Evolutionary conservation across 2,329 filamentous ascomycete species (phyloP).

Genomic region (Calonectria leucothoes): DNA sequence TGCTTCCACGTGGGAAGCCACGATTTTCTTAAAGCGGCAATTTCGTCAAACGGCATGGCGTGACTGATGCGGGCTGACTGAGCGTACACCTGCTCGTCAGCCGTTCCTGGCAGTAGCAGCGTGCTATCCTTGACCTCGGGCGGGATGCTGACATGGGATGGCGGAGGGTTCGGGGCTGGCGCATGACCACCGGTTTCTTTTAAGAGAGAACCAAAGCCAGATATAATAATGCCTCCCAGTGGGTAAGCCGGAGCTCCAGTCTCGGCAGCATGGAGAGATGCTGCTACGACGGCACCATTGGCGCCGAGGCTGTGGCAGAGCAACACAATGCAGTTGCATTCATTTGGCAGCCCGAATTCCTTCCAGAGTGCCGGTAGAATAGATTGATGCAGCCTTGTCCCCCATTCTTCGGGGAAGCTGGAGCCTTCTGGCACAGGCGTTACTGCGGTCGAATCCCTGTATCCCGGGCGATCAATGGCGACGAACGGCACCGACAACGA

Average conservation of each 20-base stretch:
- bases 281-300: slow-evolving; percentile 29
- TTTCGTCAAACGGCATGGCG: slow-evolving; percentile 30
- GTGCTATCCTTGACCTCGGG: slow-evolving; percentile 30
- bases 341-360: slow-evolving; percentile 25
- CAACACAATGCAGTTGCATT: slow-evolving; percentile 31
- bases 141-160: slow-evolving; percentile 28
- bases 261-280: slow-evolving; percentile 24
- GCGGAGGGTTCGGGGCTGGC: slow-evolving; percentile 20
- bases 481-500: slow-evolving; percentile 32
- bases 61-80: slow-evolving; percentile 30
- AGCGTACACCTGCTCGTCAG: slow-evolving; percentile 28
- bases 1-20: slow-evolving; percentile 33
- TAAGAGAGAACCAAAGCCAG: slow-evolving; percentile 31
- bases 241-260: slow-evolving; percentile 18
- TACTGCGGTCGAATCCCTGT: slow-evolving; percentile 29
- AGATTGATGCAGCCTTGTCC: slow-evolving; percentile 19
- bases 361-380: slow-evolving; percentile 35
- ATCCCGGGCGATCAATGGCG: slow-evolving; percentile 36
- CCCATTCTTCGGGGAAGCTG: slow-evolving; percentile 33
- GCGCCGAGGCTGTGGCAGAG: slow-evolving; percentile 34
- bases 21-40: slow-evolving; percentile 16
- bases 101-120: slow-evolving; percentile 30
- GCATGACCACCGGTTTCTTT: slow-evolving; percentile 26
- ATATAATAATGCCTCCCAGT: slow-evolving; percentile 28
- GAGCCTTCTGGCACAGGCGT: slow-evolving; percentile 26